Conservation (phyloP, 2,329 filamentous ascomycete species). For the Monilinia fructigena region DNA sequence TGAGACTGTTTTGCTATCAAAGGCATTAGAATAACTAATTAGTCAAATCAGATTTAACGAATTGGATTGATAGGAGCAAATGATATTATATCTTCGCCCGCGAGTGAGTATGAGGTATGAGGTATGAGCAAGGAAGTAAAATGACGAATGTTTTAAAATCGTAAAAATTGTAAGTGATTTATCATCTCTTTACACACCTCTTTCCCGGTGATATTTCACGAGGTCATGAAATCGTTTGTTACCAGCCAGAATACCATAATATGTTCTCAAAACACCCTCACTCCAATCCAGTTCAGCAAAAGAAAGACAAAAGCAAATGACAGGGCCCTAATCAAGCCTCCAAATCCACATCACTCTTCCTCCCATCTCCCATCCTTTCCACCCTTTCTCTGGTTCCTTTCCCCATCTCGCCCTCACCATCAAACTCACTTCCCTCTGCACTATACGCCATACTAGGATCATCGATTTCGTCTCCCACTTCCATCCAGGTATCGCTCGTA, state of each 20-base stretch:
- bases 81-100: no score
- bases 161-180: no score
- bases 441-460: conserved; percentile 42
- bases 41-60: neutral
- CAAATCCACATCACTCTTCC: conserved; percentile 16
- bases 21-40: neutral
- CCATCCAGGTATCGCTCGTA: conserved; percentile 73
- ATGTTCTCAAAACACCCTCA: conserved; percentile 6
- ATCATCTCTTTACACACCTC: no score
- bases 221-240: neutral
- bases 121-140: no score
- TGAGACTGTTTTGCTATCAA: neutral
- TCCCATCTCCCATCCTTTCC: neutral
- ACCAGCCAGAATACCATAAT: neutral
- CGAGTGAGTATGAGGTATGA: no score
- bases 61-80: no score
- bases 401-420: conserved; percentile 12
- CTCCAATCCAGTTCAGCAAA: neutral
- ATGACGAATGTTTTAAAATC: no score
- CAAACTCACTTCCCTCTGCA: conserved; percentile 27
- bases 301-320: neutral
- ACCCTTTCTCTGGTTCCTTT: neutral
- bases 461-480: conserved; percentile 65
- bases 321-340: neutral
- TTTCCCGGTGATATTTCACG: neutral